These are phyloP conservation scores for Plasmopara halstedii DNA, from an alignment of 352 stramenopile species.

Conservation along the genomic window DNA sequence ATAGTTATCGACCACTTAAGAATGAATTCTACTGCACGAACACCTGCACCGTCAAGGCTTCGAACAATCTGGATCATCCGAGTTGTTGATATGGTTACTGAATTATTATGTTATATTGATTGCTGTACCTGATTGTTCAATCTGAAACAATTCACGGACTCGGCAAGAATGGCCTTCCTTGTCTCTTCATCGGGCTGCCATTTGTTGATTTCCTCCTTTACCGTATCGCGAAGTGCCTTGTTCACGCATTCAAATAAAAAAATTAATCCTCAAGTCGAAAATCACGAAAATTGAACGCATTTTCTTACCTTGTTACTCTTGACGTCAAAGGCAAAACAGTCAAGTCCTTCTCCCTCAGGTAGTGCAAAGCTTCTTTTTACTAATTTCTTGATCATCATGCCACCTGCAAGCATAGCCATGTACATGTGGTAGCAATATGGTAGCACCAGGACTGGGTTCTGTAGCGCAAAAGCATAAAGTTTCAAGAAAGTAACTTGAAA, in stretches of 20 bases:
- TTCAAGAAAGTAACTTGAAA: background rate
- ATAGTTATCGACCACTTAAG: constrained; percentile 58
- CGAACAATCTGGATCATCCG: constrained; percentile 39
- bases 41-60: constrained; percentile 46
- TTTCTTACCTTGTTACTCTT: constrained; percentile 40
- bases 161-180: constrained; percentile 37
- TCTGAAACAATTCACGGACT: constrained; percentile 50
- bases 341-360: constrained; percentile 32
- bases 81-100: background rate
- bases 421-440: constrained; percentile 76
- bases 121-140: constrained; percentile 59
- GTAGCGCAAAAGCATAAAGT: background rate
- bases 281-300: too few relatives aligned
- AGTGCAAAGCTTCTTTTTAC: constrained; percentile 51
- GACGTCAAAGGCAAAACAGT: constrained; percentile 42
- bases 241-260: too few relatives aligned
- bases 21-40: constrained; percentile 39
- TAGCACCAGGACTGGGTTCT: constrained; percentile 53
- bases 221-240: constrained; percentile 35
- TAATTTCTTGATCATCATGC: constrained; percentile 57
- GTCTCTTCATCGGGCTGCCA: constrained; percentile 33
- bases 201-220: constrained; percentile 61
- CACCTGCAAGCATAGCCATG: constrained; percentile 53
- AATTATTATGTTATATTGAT: background rate
- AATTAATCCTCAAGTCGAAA: too few relatives aligned